Conservation (phyloP, 1,284 basidiomycete species). For the Gomphus bonarii region DNA sequence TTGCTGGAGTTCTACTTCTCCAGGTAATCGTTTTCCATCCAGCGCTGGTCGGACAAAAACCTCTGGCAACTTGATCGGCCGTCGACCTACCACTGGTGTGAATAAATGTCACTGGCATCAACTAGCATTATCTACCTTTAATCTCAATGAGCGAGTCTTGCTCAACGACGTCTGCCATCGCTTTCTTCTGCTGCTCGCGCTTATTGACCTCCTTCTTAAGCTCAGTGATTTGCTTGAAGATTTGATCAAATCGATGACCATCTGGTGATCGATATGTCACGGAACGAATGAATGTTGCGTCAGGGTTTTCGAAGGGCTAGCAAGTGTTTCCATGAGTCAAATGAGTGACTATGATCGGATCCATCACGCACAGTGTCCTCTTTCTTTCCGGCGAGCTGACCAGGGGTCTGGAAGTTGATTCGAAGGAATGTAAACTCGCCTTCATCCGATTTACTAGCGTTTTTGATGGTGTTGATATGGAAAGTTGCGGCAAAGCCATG, state of each 20-base stretch:
- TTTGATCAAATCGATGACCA: slow-evolving; percentile 77
- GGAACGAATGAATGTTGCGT: slow-evolving; percentile 93
- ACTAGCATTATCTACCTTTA: slow-evolving; percentile 40
- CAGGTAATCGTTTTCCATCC: slow-evolving; percentile 87
- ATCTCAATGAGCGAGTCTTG: slow-evolving; percentile 85
- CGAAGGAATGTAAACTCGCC: slow-evolving; percentile 91
- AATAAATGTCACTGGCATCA: neutral
- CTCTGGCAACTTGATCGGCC: slow-evolving; percentile 79
- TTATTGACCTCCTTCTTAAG: slow-evolving; percentile 96
- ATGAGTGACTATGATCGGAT: slow-evolving; percentile 9
- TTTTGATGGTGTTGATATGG: slow-evolving; percentile 98
- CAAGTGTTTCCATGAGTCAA: neutral
- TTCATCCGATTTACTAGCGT: slow-evolving; percentile 95
- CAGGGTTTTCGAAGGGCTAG: slow-evolving; percentile 94
- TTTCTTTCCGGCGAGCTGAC: slow-evolving; percentile 96
- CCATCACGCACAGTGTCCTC: slow-evolving; percentile 80
- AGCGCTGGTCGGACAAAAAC: slow-evolving; percentile 91
- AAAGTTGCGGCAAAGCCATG: slow-evolving; percentile 96
- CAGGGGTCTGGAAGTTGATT: slow-evolving; percentile 98
- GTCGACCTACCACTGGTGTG: slow-evolving; percentile 26
- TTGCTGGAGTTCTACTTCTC: slow-evolving; percentile 95
- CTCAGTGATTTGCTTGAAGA: slow-evolving; percentile 90
- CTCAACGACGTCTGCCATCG: slow-evolving; percentile 95
- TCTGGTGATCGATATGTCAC: slow-evolving; percentile 91
- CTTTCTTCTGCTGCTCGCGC: slow-evolving; percentile 94